Conservation (phyloP, 148 eudicot species). For the Oxyria digyna region DNA sequence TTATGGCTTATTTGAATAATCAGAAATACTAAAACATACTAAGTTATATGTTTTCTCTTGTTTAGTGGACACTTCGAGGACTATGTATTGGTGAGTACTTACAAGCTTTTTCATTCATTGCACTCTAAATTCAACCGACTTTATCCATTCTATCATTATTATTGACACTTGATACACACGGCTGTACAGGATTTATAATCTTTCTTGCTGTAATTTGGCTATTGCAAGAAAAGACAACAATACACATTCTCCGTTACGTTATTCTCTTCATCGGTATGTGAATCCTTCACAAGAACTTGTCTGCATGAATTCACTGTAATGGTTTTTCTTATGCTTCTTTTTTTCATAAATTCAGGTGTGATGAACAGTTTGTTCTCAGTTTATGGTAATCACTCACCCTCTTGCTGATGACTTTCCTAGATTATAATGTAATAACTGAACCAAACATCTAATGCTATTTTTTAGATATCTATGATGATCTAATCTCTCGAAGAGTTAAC, state of each 20-base stretch:
- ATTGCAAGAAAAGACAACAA: conserved; percentile 66
- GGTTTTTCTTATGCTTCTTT: neutral
- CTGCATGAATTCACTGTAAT: neutral
- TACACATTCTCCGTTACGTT: conserved; percentile 71
- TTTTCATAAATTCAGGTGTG: conserved; percentile 50
- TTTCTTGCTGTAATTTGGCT: conserved; percentile 72
- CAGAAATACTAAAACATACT: conserved; percentile 3
- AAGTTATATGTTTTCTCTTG: conserved; percentile 10
- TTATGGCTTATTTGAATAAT: neutral
- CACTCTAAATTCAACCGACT: neutral
- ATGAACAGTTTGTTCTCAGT: conserved; percentile 98
- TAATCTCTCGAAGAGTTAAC: conserved; percentile 86
- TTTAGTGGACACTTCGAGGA: conserved; percentile 98
- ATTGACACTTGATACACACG: neutral
- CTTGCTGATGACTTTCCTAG: neutral
- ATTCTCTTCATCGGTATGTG: conserved; percentile 86
- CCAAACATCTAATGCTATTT: conserved; percentile 2
- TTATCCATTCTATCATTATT: neutral
- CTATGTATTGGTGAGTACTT: conserved; percentile 72
- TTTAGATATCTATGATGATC: conserved; percentile 90
- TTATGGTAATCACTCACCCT: conserved; percentile 41
- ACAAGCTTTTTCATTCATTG: neutral
- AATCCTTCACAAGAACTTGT: neutral
- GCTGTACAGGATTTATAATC: conserved; percentile 64
- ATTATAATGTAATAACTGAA: neutral